Evolutionary conservation across 208 protist genomes (phyloP).

Genomic region (Herpetomonas samuelpessoai): DNA sequence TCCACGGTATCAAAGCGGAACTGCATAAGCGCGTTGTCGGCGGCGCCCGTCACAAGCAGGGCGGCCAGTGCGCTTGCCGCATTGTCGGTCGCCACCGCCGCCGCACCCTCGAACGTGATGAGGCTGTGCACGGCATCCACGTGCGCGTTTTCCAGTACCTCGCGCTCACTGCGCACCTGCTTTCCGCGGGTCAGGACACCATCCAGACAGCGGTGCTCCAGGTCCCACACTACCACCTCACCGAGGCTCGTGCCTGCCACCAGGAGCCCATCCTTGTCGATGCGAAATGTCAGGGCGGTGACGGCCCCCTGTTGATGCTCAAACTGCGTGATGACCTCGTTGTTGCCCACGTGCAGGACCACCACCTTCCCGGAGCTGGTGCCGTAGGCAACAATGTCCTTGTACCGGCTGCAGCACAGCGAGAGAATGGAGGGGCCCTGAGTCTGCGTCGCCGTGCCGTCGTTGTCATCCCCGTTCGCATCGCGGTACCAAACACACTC

Average conservation of each 20-base stretch:
- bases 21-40: conserved; percentile 86
- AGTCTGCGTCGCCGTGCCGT: not conserved
- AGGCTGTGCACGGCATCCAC: conserved; percentile 70
- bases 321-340: conserved; percentile 75
- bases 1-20: conserved; percentile 92
- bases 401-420: conserved; percentile 65
- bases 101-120: conserved; percentile 46
- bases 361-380: conserved; percentile 67
- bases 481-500: conserved; percentile 62
- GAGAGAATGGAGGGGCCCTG: conserved; percentile 28
- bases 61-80: conserved; percentile 12
- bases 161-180: conserved; percentile 63
- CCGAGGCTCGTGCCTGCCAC: conserved; percentile 72
- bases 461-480: not conserved
- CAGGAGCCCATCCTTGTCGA: conserved; percentile 70
- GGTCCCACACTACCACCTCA: conserved; percentile 84
- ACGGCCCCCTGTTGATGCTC: conserved; percentile 61
- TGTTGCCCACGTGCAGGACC: conserved; percentile 54
- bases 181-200: conserved; percentile 77
- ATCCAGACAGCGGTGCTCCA: conserved; percentile 77
- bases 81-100: not conserved
- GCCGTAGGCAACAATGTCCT: conserved; percentile 86
- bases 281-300: conserved; percentile 79
- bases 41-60: conserved; percentile 77
- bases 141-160: conserved; percentile 74